These are phyloP conservation scores for Cerrena zonata DNA, from an alignment of 1,284 basidiomycete species.

Conservation along the genomic window DNA sequence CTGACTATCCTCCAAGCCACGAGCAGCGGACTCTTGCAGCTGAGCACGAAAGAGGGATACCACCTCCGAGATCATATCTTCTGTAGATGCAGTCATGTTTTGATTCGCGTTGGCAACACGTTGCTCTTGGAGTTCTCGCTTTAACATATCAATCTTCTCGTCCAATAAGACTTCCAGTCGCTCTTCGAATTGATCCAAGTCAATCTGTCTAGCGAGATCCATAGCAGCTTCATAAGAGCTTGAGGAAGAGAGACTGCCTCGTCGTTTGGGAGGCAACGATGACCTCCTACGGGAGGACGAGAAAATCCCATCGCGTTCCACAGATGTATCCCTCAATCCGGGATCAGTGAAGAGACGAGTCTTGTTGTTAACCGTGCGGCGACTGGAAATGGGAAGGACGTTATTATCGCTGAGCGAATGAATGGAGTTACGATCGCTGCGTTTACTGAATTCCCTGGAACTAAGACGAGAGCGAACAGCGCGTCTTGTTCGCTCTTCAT, in stretches of 20 bases:
- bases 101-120: constrained; percentile 7
- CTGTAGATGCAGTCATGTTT: constrained; percentile 39
- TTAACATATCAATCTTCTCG: constrained; percentile 55
- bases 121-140: constrained; percentile 5
- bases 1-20: constrained; percentile 57
- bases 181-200: constrained; percentile 54
- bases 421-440: constrained; percentile 56
- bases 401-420: constrained; percentile 72
- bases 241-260: constrained; percentile 15
- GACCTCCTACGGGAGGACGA: constrained; percentile 42
- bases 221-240: constrained; percentile 24
- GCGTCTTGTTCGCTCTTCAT: constrained; percentile 60
- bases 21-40: constrained; percentile 54
- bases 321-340: constrained; percentile 30
- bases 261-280: constrained; percentile 46
- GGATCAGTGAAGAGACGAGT: constrained; percentile 54
- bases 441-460: constrained; percentile 57
- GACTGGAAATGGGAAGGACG: constrained; percentile 60
- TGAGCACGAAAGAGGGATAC: constrained; percentile 62
- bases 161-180: constrained; percentile 58
- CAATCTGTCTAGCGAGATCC: constrained; percentile 49
- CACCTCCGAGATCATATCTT: constrained; percentile 60
- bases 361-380: constrained; percentile 34
- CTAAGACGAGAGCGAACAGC: constrained; percentile 67
- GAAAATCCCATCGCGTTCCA: constrained; percentile 43